Evolutionary conservation across 2,329 filamentous ascomycete species (phyloP), one percentile per base, ranked within the genome.

Genomic region (Pseudogymnoascus sp.): DNA sequence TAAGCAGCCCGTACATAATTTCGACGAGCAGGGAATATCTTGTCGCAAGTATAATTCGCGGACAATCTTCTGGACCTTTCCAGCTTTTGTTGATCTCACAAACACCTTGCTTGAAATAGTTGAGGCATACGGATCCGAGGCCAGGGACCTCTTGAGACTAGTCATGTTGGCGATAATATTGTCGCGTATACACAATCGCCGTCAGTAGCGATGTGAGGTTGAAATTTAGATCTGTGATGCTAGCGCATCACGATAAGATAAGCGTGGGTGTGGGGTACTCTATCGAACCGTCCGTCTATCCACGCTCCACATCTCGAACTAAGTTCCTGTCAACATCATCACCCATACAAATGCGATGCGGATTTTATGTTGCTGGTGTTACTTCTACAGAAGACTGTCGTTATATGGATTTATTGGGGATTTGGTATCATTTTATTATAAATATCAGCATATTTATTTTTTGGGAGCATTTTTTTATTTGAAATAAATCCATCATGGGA

Each of bases 41-140:
- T 93, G 90, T 76, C 95, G 87, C 66, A 99, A 82, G 77, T 99
- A 99, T 67, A 97, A 83, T 80, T 99, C 95, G 72, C 93, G 87
- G 69, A 99, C 95, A 73, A 99, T 96, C 82, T 99, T 99, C 77
- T 97, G 95, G 65, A 97, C 93, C 79, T 97, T 97, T 76, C 95
- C 95, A 76, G 87, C 95, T 77, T 91, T 93, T 59, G 93, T 96
- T 26, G 95, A 97, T 65, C 95, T 86, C 67, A 99, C 90, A 74
- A 96, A 99, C 71, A 96, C 87, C 79, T 97, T 99, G 83, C 89
- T 97, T 33, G 92, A 93, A 68, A 97, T 88, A 73, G 89, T 96
- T 57, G 87, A 81, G 31, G 87, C 82, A 65, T 80, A 74, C 10
- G 82, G 77, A 63, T 85, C 83, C 26, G 78, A 75, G 26, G 79